Evolutionary conservation across 2,329 filamentous ascomycete species (phyloP), one percentile per base, ranked within the genome.

Genomic region (Teratosphaeria destructans): DNA sequence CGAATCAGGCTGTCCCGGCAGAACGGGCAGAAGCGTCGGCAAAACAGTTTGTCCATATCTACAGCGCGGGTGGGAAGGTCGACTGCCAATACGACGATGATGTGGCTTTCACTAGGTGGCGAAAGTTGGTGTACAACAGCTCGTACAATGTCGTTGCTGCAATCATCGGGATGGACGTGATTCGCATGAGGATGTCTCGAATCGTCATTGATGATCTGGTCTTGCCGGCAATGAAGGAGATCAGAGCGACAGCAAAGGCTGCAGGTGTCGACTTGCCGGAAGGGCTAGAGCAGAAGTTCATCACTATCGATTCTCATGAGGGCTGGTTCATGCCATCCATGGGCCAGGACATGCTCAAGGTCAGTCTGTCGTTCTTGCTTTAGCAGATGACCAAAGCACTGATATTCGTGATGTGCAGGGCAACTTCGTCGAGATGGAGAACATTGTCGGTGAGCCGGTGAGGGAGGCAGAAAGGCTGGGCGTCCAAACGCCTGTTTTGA

Each of bases 391-490:
- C 68, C 55, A 58, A 49, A 23, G n/a, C 35, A 37, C 23, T 26
- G 77, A 49, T 26, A 7, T 19, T 23, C n/a, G 19, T 5, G 12
- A 43, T 49, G 4, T n/a, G 27, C 34, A 54, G 53, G 78, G 80
- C 16, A 83, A 82, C 64, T 80, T 76, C 57, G 79, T 81, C 60
- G 82, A 85, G 67, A 76, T 78, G 55, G 81, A 84, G 66, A 82
- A 79, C 62, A 75, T 84, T 39, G 68, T 84, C 3, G 81, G 81
- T 1, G 82, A 84, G 71, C 80, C 81, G n/a, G 61, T 84, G 54
- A 71, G 78, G 2, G 81, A 81, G 63, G 82, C 77, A 0, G 75
- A 76, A 62, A 68, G 67, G 35, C 68, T 73, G 0, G 80, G 80
- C 1, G 79, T 84, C 1, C 60, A 71, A 1, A 79, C 78, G 71